Evolutionary conservation across 148 eudicot species (phyloP), one percentile per base, ranked within the genome.

Genomic region (Vaccinium macrocarpon): DNA sequence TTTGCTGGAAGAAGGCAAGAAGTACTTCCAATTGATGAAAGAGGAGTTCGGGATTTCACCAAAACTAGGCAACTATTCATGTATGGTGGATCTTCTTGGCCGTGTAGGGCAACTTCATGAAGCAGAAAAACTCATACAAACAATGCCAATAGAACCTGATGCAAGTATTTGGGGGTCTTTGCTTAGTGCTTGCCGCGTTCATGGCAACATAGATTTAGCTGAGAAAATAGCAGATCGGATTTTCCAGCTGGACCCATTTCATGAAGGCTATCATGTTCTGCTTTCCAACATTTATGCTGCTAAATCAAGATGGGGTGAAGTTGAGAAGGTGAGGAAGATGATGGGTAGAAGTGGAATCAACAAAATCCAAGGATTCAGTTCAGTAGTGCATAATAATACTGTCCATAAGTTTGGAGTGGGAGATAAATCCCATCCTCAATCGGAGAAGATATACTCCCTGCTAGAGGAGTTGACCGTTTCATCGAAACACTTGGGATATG

Each of bases 201-300:
- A 82, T 72, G 61, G 62, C 29, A 82, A 82, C 35, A 21, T 82
- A 11, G 52, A 72, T 51, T 82, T 82, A 72, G 84, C 84, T 11
- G 78, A 82, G 66, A 71, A 52, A 32, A 82, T 82, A 0, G 79
- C 79, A 5, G 79, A 82, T 72, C 78, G 29, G 1, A 82, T 82
- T 50, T 82, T 82, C 48, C 51, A 18, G 62, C 52, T 82, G 66
- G 78, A 82, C 66, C 66, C 84, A 1, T 82, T 71, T 29, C 84
- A 82, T 72, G 78, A 76, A 3, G 84, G 84, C 68, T 82, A 82
- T 53, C 78, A 35, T 72, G 84, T 82, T 35, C 61, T 82, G 46
- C 78, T 82, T 11, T 82, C 84, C 11, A 82, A 82, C 77, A 82
- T 82, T 4, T 82, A 82, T 82, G 84, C 84, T 82, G 84, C 84